A percentile compares a stretch with the other conserved stretches of the same genome.
Evolutionary conservation across 176 grass and related monocot genomes (phyloP).

Genomic region (Miscanthus lutarioriparius): DNA sequence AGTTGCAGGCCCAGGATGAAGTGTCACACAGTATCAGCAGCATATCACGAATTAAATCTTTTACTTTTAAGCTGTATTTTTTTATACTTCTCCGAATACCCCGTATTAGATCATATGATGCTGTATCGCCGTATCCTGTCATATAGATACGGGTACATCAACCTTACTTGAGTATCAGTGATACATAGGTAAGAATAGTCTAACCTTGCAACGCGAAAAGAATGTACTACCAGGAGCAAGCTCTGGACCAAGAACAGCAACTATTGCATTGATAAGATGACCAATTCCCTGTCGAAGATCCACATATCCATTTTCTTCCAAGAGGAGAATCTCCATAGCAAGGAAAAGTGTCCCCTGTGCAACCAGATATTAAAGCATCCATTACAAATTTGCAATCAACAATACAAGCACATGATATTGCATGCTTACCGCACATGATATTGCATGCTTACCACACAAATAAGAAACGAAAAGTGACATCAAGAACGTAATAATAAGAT

Average conservation of each 20-base stretch:
- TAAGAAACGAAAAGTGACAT: conserved; percentile 8
- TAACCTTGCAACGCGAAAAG: conserved; percentile 99
- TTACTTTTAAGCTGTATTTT: not conserved
- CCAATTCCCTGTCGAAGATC: conserved; percentile 95
- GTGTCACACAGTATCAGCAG: no score
- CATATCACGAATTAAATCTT: not conserved
- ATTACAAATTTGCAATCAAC: conserved; percentile 32
- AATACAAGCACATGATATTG: conserved; percentile 15
- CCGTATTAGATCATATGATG: not conserved
- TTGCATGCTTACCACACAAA: not conserved
- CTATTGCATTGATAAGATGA: conserved; percentile 90
- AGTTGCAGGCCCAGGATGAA: no score
- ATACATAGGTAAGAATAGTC: not conserved
- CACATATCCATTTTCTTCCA: conserved; percentile 87
- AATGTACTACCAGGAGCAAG: conserved; percentile 88
- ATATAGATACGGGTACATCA: no score
- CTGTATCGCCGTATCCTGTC: no score
- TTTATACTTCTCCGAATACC: not conserved
- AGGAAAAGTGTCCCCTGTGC: conserved; percentile 87
- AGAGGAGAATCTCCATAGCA: conserved; percentile 95
- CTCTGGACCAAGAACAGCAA: conserved; percentile 97
- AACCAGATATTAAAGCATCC: conserved; percentile 46
- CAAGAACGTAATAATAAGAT: conserved; percentile 16
- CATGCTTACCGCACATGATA: not conserved
- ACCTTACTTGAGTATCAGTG: not conserved